These are phyloP conservation scores for Cryphonectria parasitica DNA, from an alignment of 2,329 filamentous ascomycete genomes.

Conservation along the genomic window DNA sequence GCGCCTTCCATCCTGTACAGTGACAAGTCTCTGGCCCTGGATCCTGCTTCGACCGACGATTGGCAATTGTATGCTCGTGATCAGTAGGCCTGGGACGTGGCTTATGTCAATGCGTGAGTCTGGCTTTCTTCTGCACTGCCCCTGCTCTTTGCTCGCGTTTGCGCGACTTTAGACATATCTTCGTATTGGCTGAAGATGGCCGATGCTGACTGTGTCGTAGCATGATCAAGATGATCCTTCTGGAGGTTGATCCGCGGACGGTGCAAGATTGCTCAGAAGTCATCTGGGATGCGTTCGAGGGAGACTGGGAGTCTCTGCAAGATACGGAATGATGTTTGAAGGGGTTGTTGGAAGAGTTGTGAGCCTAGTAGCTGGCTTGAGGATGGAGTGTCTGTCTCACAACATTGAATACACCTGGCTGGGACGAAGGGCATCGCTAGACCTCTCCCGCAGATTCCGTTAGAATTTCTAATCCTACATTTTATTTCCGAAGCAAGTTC, in stretches of 20 bases:
- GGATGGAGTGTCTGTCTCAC: neutral
- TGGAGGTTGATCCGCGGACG: constrained; percentile 33
- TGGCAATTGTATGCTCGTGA: constrained; percentile 35
- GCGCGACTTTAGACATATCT: too few relatives aligned
- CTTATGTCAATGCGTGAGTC: constrained; percentile 37
- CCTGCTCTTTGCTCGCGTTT: neutral
- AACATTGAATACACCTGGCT: neutral
- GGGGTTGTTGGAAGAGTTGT: neutral
- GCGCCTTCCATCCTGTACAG: constrained; percentile 34
- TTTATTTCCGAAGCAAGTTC: too few relatives aligned
- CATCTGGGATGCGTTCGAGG: constrained; percentile 32
- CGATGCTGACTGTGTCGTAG: constrained; percentile 25
- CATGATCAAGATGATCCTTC: constrained; percentile 35
- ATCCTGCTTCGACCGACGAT: constrained; percentile 31
- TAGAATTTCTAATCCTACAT: neutral
- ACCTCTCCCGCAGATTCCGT: neutral
- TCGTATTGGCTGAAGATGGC: too few relatives aligned
- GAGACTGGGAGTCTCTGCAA: neutral
- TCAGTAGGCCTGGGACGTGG: constrained; percentile 33
- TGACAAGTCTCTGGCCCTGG: constrained; percentile 35
- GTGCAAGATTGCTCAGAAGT: constrained; percentile 36
- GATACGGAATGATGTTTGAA: neutral
- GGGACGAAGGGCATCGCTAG: neutral
- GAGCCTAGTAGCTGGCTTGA: neutral
- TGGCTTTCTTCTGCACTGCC: neutral